These are phyloP conservation scores for Heteromeles arbutifolia DNA, from an alignment of 306 rosid genomes.

Conservation along the genomic window DNA sequence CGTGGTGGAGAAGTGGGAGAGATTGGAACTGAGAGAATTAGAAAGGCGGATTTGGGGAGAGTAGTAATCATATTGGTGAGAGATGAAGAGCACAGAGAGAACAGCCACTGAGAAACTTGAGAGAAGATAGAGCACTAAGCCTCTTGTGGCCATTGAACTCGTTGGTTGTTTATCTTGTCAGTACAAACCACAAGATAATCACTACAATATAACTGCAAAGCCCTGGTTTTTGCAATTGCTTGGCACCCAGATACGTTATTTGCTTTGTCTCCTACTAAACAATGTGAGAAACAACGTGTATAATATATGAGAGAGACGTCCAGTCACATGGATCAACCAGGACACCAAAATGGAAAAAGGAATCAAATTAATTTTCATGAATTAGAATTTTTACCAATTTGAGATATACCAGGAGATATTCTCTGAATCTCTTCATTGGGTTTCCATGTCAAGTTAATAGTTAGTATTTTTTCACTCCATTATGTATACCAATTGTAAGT, in stretches of 20 bases:
- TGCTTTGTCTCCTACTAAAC: background rate
- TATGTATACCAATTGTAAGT: too few species aligned
- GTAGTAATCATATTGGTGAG: constrained; percentile 1
- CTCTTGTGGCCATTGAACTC: constrained; percentile 40
- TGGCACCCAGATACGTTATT: background rate
- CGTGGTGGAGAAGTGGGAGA: constrained; percentile 8
- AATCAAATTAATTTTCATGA: background rate
- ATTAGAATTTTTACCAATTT: background rate
- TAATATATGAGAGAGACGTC: background rate
- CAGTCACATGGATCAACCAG: background rate
- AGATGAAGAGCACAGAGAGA: constrained; percentile 42
- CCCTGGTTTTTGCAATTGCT: background rate
- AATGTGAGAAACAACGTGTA: background rate
- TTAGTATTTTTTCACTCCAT: too few species aligned
- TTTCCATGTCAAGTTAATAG: background rate
- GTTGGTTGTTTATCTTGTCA: background rate
- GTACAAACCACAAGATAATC: background rate
- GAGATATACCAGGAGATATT: background rate
- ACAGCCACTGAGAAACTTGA: constrained; percentile 52
- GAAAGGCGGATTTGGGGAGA: constrained; percentile 4
- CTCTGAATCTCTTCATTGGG: background rate
- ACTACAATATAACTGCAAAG: background rate
- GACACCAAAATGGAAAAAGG: background rate
- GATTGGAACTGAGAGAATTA: constrained; percentile 3
- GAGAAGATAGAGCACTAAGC: constrained; percentile 44